Percentiles rank a stretch among this genome's conserved stretches.
These are phyloP conservation scores for Fusarium xyrophilum DNA, from an alignment of 2,329 filamentous ascomycete species.

Conservation along the genomic window DNA sequence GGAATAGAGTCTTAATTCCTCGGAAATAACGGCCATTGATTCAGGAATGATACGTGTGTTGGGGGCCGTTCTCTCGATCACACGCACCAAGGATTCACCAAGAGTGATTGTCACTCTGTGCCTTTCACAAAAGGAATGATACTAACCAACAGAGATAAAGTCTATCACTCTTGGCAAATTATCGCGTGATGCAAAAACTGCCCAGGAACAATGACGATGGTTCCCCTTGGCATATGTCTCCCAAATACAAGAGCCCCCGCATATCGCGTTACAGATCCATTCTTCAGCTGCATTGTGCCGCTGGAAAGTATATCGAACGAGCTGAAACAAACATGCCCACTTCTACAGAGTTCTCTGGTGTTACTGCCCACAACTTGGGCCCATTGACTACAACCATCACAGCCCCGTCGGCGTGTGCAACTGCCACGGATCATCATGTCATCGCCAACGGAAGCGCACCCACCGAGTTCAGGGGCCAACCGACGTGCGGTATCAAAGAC, in stretches of 20 bases:
- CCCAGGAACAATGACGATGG: background rate
- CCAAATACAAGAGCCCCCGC: background rate
- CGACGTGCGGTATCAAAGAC: background rate
- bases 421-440: background rate
- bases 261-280: background rate
- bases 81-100: background rate
- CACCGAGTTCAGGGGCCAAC: rapidly evolving
- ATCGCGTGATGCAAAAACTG: background rate
- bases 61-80: background rate
- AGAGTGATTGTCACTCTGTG: background rate
- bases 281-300: background rate
- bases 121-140: rapidly evolving
- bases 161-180: background rate
- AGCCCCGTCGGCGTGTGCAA: background rate
- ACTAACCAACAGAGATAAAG: background rate
- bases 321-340: background rate
- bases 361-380: background rate
- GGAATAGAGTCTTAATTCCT: rapidly evolving
- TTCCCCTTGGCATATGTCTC: background rate
- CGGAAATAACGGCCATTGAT: background rate
- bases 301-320: background rate
- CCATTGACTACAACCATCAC: background rate
- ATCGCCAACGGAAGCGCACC: background rate
- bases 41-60: rapidly evolving
- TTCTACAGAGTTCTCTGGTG: conserved; percentile 2